phyloP scores from a whole-genome alignment of 169 alveolate species.

The Plasmodium falciparum region DNA sequence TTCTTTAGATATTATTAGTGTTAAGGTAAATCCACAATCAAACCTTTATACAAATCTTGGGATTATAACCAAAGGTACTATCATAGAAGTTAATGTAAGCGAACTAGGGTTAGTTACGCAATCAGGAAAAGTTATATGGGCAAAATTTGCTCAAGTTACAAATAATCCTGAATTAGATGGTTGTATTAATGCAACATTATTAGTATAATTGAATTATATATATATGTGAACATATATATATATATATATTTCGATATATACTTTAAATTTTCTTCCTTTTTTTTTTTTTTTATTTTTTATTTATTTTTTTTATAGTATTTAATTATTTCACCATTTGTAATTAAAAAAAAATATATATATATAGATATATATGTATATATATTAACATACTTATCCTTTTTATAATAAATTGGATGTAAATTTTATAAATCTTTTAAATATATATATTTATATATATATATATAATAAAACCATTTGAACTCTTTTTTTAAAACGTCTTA shows the following conservation, averaged over 20 bases:
- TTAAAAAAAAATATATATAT: neutral
- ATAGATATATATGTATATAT: neutral
- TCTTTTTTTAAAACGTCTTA: no score
- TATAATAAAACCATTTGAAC: no score
- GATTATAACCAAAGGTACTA: slow-evolving; percentile 98
- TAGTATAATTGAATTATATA: slow-evolving; percentile 87
- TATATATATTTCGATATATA: neutral
- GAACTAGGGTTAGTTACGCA: slow-evolving; percentile 99
- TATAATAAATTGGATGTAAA: no score
- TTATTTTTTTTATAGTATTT: no score
- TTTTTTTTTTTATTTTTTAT: no score
- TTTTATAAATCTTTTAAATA: no score
- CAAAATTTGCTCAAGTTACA: slow-evolving; percentile 99
- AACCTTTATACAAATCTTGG: slow-evolving; percentile 97
- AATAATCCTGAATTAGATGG: slow-evolving; percentile 99
- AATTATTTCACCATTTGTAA: no score
- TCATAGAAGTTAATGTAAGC: slow-evolving; percentile 98
- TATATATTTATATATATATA: no score
- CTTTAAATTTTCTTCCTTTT: no score
- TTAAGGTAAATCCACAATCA: slow-evolving; percentile 98
- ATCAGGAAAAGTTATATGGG: slow-evolving; percentile 99
- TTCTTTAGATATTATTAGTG: slow-evolving; percentile 95
- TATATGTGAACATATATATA: neutral
- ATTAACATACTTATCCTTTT: neutral
- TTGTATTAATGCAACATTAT: slow-evolving; percentile 98